Base-by-base conservation (phyloP, 164 flowering plant genomes). In the Stephania japonica region DNA sequence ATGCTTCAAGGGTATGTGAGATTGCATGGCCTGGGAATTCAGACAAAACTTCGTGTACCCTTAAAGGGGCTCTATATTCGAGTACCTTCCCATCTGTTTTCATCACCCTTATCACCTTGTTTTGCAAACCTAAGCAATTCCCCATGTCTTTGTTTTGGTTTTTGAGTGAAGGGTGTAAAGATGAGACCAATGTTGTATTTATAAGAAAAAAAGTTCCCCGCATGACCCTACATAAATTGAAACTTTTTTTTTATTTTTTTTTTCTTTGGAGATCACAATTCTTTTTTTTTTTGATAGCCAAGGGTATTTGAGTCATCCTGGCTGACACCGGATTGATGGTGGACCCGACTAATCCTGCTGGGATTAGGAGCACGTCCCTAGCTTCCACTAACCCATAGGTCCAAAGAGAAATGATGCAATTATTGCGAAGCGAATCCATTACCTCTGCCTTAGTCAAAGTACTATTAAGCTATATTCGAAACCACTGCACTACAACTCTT, bases 41-140 rank as follows among this genome's bases (percentile, higher is more conserved):
- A 6, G 87, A 76, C 61, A 89, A 38, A 11, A 90, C 84, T 59
- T 84, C 86, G 50, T 84, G 83, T 38, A 80, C 90, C 80, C 67
- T 80, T 32, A 85, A 68, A 9, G 87, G 89, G 53, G 85, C 65
- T 76, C 76, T 80, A 77, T 88, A 89, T 74, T 87, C 86, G 12
- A 87, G 81, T 69, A 88, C 70, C 72, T 87, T 81, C 5, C 91
- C 94, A 76, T 90, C 90, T 42, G 76, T 80, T 84, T 81, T 90
- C 85, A 90, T 78, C n/a, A 90, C 72, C 76, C 74, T 83, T 72
- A 88, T 73, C 5, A 75, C 42, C 47, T 81, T 82, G 38, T 72
- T 73, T 70, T 86, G 84, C 12, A 61, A 74, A 76, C 78, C 83
- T 71, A 92, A 75, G 85, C 97, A 92, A 72, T 92, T 92, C 63